Evolutionary conservation across 345 rosid genomes (phyloP).

Genomic region (Linum usitatissimum): DNA sequence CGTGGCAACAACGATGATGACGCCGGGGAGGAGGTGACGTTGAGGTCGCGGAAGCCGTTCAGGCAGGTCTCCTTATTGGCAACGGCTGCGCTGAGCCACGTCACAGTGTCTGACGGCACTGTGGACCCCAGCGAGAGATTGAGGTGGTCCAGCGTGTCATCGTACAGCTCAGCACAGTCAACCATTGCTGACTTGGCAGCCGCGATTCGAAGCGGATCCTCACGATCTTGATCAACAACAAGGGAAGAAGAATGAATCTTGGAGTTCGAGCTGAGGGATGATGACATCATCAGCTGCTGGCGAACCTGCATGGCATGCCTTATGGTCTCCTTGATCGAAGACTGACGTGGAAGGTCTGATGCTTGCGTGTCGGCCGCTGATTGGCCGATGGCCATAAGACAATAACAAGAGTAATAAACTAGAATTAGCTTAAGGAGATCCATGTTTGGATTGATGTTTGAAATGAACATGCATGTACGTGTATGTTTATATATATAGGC

Average conservation of each 20-base stretch:
- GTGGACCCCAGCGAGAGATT: constrained; percentile 38
- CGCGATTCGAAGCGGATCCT: constrained; percentile 25
- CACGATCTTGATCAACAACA: neutral
- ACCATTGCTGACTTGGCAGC: constrained; percentile 46
- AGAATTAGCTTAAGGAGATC: neutral
- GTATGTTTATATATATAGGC: neutral
- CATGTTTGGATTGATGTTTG: neutral
- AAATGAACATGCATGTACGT: neutral
- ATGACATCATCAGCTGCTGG: constrained; percentile 13
- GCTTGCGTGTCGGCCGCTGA: neutral
- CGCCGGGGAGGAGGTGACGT: constrained; percentile 26
- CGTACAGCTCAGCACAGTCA: constrained; percentile 62
- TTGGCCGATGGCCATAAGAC: neutral
- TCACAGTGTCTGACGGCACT: constrained; percentile 35
- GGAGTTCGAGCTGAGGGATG: neutral
- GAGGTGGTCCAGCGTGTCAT: constrained; percentile 39
- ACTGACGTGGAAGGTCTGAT: constrained; percentile 29
- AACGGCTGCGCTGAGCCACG: constrained; percentile 65
- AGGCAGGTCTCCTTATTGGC: constrained; percentile 65
- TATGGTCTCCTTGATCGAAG: constrained; percentile 34
- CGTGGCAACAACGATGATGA: constrained; percentile 22
- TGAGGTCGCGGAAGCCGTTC: constrained; percentile 61
- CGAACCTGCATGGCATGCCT: constrained; percentile 48
- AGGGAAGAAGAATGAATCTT: neutral
- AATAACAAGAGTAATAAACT: neutral